These are phyloP conservation scores for Coriaria nepalensis DNA, from an alignment of 306 rosid genomes.

Conservation along the genomic window DNA sequence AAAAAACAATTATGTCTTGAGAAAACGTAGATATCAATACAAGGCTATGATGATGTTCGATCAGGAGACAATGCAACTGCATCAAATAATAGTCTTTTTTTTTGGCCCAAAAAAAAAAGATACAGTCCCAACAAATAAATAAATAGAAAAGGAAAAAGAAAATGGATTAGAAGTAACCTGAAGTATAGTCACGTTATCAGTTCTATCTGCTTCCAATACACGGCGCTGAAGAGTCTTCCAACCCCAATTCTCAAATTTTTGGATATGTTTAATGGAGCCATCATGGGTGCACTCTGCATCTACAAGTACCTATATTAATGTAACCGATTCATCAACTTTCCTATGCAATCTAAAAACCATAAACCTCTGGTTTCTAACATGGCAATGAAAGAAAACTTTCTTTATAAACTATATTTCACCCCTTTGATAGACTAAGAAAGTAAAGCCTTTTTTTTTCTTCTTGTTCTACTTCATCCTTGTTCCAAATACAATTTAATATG, in stretches of 20 bases:
- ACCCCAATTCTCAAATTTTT: constrained; percentile 87
- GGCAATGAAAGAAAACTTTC: no score
- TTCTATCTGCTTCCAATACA: constrained; percentile 76
- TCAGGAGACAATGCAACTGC: no score
- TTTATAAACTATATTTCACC: no score
- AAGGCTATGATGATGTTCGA: no score
- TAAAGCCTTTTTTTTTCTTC: no score
- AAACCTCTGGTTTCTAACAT: not conserved
- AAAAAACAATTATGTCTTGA: constrained; percentile 4
- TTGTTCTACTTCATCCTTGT: no score
- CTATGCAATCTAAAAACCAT: constrained; percentile 10
- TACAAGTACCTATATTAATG: constrained; percentile 59
- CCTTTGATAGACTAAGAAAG: no score
- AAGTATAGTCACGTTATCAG: constrained; percentile 49
- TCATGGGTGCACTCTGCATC: constrained; percentile 99
- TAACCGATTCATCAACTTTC: constrained; percentile 10
- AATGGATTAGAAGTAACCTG: constrained; percentile 39
- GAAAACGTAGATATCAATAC: no score
- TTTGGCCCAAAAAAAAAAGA: no score
- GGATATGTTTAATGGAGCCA: constrained; percentile 84
- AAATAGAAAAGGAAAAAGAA: not conserved
- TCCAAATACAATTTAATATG: constrained; percentile 5
- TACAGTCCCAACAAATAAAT: not conserved
- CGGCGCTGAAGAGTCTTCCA: constrained; percentile 76
- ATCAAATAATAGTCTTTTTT: no score